Evolutionary conservation across 805 yeast species (phyloP).

Genomic region (Starmerella stellata): DNA sequence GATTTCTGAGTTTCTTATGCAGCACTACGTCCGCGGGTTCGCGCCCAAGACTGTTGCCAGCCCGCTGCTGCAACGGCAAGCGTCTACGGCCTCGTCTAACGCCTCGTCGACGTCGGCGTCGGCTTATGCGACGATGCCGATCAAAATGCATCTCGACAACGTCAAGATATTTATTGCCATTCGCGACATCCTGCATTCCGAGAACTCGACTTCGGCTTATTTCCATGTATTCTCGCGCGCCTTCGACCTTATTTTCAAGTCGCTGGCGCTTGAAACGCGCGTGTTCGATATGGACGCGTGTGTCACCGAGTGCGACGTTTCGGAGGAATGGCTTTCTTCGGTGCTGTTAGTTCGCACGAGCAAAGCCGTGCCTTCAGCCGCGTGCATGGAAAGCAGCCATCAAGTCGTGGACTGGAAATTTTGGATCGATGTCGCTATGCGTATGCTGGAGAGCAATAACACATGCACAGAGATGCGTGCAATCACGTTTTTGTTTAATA

Average conservation of each 20-base stretch:
- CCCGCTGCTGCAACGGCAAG: not conserved
- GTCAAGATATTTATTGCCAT: constrained; percentile 22
- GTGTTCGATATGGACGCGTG: constrained; percentile 25
- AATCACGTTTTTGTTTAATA: constrained; percentile 47
- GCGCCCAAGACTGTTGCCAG: not conserved
- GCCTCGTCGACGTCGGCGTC: not conserved
- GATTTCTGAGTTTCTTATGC: not conserved
- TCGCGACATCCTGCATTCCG: constrained; percentile 26
- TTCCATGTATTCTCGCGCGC: constrained; percentile 21
- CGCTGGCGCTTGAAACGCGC: constrained; percentile 21
- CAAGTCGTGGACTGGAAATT: constrained; percentile 48
- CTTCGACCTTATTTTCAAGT: constrained; percentile 25
- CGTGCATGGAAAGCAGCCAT: constrained; percentile 8
- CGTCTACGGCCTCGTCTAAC: not conserved
- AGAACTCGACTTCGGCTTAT: constrained; percentile 20
- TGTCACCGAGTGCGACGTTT: constrained; percentile 25
- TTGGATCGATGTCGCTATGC: constrained; percentile 45
- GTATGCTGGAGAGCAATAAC: constrained; percentile 47
- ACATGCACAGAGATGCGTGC: constrained; percentile 44
- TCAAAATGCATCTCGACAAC: constrained; percentile 15
- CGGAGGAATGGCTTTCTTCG: constrained; percentile 25
- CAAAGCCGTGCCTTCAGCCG: constrained; percentile 1
- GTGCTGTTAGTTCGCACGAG: constrained; percentile 11
- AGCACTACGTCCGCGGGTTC: not conserved
- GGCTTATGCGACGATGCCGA: not conserved